These are phyloP conservation scores for Flaveria trinervia DNA, from an alignment of 129 eudicot genomes.

Conservation along the genomic window DNA sequence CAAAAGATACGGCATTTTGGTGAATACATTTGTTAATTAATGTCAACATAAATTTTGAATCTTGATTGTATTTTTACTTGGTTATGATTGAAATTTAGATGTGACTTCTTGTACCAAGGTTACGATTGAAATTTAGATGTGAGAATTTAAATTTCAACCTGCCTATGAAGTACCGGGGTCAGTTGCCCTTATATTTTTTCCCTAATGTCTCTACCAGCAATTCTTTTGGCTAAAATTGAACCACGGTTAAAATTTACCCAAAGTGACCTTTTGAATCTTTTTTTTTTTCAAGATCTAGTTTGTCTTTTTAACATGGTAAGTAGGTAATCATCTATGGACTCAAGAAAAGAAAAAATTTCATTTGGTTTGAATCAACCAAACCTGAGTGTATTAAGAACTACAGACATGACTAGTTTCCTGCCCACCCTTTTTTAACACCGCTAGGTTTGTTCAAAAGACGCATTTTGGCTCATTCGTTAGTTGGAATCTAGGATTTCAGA, in stretches of 20 bases:
- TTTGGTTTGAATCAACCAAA: neutral
- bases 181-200: neutral
- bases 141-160: neutral
- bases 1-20: neutral
- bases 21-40: neutral
- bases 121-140: neutral
- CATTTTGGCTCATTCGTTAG: neutral
- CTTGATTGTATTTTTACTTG: neutral
- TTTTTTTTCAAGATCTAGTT: neutral
- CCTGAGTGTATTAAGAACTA: too few species aligned
- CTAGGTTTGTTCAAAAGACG: neutral
- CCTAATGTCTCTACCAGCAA: neutral
- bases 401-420: too few species aligned
- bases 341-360: neutral
- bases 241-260: neutral
- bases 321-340: neutral
- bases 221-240: neutral
- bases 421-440: neutral
- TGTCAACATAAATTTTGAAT: neutral
- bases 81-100: neutral
- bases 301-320: neutral
- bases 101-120: too few species aligned
- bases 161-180: neutral
- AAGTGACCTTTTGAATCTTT: neutral
- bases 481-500: constrained; percentile 1